A percentile compares a stretch with the other conserved stretches of the same genome.
Conservation (phyloP, 345 rosid genomes). For the Citrus hindsii region DNA sequence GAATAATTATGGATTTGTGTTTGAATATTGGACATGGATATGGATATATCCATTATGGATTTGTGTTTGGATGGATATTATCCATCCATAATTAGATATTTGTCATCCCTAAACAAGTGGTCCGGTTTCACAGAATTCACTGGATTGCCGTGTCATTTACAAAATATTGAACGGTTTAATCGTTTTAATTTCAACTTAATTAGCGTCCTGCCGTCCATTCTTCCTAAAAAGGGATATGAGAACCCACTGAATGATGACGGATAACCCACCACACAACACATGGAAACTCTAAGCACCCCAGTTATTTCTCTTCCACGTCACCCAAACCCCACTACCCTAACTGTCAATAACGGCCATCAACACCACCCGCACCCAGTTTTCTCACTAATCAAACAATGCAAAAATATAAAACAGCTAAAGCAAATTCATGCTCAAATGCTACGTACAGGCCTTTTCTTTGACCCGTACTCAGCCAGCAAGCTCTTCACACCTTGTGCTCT, state of each 20-base stretch:
- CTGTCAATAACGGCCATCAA: conserved; percentile 30
- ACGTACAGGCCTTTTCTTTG: conserved; percentile 40
- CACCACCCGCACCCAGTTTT: conserved; percentile 28
- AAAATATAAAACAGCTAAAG: conserved; percentile 35
- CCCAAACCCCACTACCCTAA: conserved; percentile 23
- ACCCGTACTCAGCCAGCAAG: conserved; percentile 53
- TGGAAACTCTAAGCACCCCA: conserved; percentile 30
- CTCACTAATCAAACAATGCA: conserved; percentile 40
- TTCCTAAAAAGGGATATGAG: neutral
- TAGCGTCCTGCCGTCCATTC: too few relatives aligned
- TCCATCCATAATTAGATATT: too few relatives aligned
- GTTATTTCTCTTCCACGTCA: conserved; percentile 37
- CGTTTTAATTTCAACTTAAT: neutral
- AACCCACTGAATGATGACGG: neutral
- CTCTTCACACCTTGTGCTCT: conserved; percentile 41
- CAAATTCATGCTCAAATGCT: conserved; percentile 65
- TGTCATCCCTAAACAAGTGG: too few relatives aligned
- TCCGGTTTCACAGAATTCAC: neutral
- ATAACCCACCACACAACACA: neutral
- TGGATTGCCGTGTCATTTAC: neutral
- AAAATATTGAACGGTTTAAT: neutral
- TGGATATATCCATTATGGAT: too few relatives aligned
- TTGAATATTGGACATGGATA: too few relatives aligned
- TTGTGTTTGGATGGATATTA: too few relatives aligned
- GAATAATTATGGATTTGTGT: too few relatives aligned